Conservation (phyloP, 2,329 filamentous ascomycete species). For the Neopestalotiopsis rosae region DNA sequence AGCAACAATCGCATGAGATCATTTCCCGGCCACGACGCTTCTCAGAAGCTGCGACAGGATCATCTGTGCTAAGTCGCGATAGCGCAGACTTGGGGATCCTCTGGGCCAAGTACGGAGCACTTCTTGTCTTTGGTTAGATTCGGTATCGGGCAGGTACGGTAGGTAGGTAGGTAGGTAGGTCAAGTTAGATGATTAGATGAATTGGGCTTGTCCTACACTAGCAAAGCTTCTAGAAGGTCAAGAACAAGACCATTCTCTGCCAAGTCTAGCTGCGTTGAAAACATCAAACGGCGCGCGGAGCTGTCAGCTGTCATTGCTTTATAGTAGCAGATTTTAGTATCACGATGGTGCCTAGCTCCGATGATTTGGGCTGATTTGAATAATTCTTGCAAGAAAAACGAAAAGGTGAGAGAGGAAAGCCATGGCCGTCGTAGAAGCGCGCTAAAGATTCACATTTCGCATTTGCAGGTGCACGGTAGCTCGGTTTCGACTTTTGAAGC, state of each 20-base stretch:
- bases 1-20: not conserved
- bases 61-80: not conserved
- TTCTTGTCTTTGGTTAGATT: no score
- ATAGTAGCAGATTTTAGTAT: not conserved
- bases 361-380: not conserved
- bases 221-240: slow-evolving; percentile 12
- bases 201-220: not conserved
- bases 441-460: not conserved
- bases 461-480: not conserved
- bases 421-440: no score
- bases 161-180: no score
- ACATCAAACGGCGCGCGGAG: slow-evolving; percentile 5
- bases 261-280: slow-evolving; percentile 2
- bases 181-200: slow-evolving; percentile 1
- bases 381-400: no score
- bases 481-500: not conserved
- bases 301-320: slow-evolving; percentile 9
- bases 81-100: not conserved
- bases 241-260: not conserved
- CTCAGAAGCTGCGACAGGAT: not conserved
- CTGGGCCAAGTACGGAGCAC: not conserved
- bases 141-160: no score
- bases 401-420: no score
- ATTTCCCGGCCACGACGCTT: not conserved
- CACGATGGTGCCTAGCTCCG: not conserved